Evolutionary conservation across 257 asterid genomes (phyloP).

Genomic region (Ocimum tenuiflorum): DNA sequence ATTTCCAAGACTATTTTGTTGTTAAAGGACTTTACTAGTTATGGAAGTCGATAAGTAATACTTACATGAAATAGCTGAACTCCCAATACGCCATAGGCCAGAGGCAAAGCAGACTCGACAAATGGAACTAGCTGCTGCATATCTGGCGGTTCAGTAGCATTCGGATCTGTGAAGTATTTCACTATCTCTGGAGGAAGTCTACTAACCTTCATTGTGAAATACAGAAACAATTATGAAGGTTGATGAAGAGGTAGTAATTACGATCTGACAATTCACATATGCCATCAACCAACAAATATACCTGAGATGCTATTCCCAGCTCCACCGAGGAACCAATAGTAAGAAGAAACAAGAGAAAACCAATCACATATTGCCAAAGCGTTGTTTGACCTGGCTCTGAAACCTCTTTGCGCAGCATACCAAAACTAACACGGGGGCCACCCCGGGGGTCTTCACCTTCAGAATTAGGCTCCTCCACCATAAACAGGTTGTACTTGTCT

Average conservation of each 20-base stretch:
- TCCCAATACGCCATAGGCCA: constrained; percentile 85
- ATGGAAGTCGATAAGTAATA: background rate
- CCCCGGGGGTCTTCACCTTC: constrained; percentile 91
- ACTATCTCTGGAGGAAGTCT: constrained; percentile 89
- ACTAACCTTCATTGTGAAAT: constrained; percentile 47
- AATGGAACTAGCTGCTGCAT: constrained; percentile 78
- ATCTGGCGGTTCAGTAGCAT: constrained; percentile 90
- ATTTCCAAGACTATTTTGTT: background rate
- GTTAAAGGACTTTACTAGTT: background rate
- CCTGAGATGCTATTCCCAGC: constrained; percentile 93
- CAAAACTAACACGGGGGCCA: constrained; percentile 97
- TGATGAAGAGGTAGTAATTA: constrained; percentile 1
- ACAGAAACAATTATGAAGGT: constrained; percentile 14
- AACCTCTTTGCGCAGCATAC: constrained; percentile 82
- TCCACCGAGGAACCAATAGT: constrained; percentile 89
- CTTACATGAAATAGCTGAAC: constrained; percentile 85
- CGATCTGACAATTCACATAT: background rate
- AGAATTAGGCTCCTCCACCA: constrained; percentile 96
- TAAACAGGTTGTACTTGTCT: constrained; percentile 77
- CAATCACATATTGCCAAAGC: constrained; percentile 93
- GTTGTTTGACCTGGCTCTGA: constrained; percentile 90
- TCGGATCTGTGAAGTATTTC: constrained; percentile 87
- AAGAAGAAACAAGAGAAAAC: constrained; percentile 71
- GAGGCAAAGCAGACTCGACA: constrained; percentile 84
- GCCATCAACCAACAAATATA: constrained; percentile 21